Evolutionary conservation across 768 basidiomycete genomes (phyloP), one percentile per base, ranked within the genome.

Genomic region (Coprinellus micaceus): DNA sequence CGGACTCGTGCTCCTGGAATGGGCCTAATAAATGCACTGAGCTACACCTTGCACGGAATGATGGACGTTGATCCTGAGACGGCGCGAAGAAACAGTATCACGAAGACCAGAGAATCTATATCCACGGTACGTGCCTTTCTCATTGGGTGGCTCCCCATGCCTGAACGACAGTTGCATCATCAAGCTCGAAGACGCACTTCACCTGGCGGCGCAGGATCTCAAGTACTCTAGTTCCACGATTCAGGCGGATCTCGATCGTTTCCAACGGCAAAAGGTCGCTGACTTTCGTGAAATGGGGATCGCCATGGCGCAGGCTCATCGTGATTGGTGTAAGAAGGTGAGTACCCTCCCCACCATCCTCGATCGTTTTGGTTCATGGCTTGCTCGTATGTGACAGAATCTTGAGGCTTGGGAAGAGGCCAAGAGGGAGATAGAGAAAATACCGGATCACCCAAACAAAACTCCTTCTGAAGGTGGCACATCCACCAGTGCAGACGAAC

Each of bases 21-120:
- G 80, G 94, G 92, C 19, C 73, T 99, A 22, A 65, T 99, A 33
- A 93, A 86, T 62, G 97, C 97, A 15, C 75, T 99, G 41, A 94
- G 89, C 66, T 95, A 97, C 71, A 95, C 94, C 22, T 69, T 99
- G 54, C 94, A 95, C 62, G 95, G 96, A 4, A 95, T 98, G 86
- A 98, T 99, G 88, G 97, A 99, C 63, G 91, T 91, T 17, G 97
- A 99, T 72, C 97, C 97, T 2, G 97, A 98, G 74, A 91, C 90
- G 17, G 95, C 96, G 4, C 78, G 97, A 58, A 79, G 97, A 60
- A 98, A 89, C 65, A 84, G 87, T 52, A 98, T 99, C 60, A 89
- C 89, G 59, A 98, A 97, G 76, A 94, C 94, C 4, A 82, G 91
- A 62, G 96, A 98, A 73, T 84, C 83, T 19, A 97, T 98, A 59